phyloP scores from a whole-genome alignment of 352 stramenopile species.

The Salisapilia sapeloensis region DNA sequence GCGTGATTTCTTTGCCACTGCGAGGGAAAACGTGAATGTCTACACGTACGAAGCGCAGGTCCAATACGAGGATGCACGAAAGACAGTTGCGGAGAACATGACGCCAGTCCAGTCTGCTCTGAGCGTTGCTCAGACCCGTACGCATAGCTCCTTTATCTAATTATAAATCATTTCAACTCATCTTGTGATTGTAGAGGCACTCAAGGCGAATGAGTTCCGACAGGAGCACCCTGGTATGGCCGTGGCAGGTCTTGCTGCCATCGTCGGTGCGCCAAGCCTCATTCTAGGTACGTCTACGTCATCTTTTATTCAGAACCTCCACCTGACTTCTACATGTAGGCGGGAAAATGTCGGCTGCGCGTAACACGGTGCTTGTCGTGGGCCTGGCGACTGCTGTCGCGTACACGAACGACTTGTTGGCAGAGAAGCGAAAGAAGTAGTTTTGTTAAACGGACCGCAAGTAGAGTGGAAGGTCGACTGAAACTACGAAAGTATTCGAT shows the following conservation, averaged over 20 bases:
- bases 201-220: constrained; percentile 60
- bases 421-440: constrained; percentile 29
- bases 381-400: constrained; percentile 25
- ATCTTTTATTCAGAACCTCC: constrained; percentile 1
- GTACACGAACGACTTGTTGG: constrained; percentile 47
- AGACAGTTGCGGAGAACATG: constrained; percentile 39
- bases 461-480: too few relatives aligned
- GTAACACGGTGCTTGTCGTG: constrained; percentile 49
- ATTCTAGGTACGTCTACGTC: constrained; percentile 31
- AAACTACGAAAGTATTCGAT: too few relatives aligned
- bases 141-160: constrained; percentile 3
- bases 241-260: constrained; percentile 24
- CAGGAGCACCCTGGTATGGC: constrained; percentile 47
- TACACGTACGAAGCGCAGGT: constrained; percentile 41
- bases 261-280: constrained; percentile 46
- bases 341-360: constrained; percentile 36
- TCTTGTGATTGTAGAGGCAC: constrained; percentile 19
- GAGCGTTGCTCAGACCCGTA: constrained; percentile 24
- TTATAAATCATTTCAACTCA: not conserved
- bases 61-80: constrained; percentile 17
- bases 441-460: too few relatives aligned
- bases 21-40: constrained; percentile 30
- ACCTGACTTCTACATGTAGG: constrained; percentile 8
- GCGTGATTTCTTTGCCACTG: constrained; percentile 30
- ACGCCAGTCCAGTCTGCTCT: constrained; percentile 33